Percentiles rank a stretch among this genome's conserved stretches.
Evolutionary conservation across 2,329 filamentous ascomycete species (phyloP).

Genomic region (Sarocladiaceae sp.): DNA sequence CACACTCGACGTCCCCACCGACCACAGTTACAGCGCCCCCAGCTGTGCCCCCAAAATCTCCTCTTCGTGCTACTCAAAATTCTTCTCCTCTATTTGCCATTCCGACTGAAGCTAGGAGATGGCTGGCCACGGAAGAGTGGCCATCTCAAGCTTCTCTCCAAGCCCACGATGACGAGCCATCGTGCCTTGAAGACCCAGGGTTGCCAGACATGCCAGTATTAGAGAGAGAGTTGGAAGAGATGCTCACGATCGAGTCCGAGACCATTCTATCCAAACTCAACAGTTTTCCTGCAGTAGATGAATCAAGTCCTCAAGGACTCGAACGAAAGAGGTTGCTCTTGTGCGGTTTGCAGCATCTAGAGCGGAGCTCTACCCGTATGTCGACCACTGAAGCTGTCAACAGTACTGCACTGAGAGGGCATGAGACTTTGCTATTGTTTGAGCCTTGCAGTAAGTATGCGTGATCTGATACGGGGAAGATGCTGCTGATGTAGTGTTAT

Average conservation of each 20-base stretch:
- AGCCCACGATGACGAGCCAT: neutral
- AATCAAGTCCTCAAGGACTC: constrained; percentile 32
- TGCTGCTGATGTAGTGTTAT: neutral
- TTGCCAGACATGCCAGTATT: neutral
- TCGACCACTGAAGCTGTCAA: constrained; percentile 14
- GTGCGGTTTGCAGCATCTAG: constrained; percentile 47
- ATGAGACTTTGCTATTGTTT: neutral
- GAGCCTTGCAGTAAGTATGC: neutral
- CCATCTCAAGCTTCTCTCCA: neutral
- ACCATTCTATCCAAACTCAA: constrained; percentile 51
- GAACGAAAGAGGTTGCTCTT: constrained; percentile 59
- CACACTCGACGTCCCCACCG: no score
- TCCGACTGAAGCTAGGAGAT: constrained; percentile 13
- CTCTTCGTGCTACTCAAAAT: constrained; percentile 3
- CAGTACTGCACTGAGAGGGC: neutral
- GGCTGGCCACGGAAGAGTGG: constrained; percentile 8
- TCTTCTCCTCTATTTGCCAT: constrained; percentile 6
- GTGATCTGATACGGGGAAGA: constrained; percentile 20
- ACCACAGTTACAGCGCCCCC: no score
- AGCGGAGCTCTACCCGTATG: constrained; percentile 21
- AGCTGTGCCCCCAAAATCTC: constrained; percentile 12
- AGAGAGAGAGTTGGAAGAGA: neutral
- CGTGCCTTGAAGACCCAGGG: neutral
- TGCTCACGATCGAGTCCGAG: constrained; percentile 16
- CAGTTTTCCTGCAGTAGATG: constrained; percentile 15